Evolutionary conservation across 2,329 filamentous ascomycete species (phyloP), one percentile per base, ranked within the genome.

Genomic region (Epichloe sibirici): DNA sequence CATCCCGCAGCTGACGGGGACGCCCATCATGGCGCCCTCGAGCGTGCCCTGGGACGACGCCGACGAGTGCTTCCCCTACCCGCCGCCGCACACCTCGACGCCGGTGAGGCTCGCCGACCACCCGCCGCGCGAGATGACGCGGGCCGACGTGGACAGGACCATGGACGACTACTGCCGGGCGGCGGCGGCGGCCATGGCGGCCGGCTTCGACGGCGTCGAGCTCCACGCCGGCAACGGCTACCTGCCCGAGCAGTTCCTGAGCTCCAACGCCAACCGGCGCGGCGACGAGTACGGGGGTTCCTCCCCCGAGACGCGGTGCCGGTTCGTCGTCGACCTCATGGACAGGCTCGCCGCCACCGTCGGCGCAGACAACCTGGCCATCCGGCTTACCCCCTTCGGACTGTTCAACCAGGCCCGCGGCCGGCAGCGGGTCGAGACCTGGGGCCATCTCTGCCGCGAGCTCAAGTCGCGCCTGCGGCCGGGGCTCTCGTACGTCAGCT

Each of bases 251-350:
- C 68, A 72, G 45, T 72, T 72, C 52, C 59, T 72, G 0, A 63
- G 62, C 12, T 62, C 64, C 8, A 67, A 68, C 28, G 58, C 61
- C 42, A 71, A 71, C 59, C 65, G 59, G 35, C 63, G 69, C 4
- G 66, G 59, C 0, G 69, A 72, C 28, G 53, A 57, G 3, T 71
- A 71, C 42, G 69, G 69, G 3, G 65, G 65, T 3, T 57, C 59
- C 0, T 21, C 17, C 56, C 56, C 57, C 0, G 62, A 67, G 46
- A 64, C 63, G 52, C 61, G 67, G 8, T 70, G 72, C 55, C 71
- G 69, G 4, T 83, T 85, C 57, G 72, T 71, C 1, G 61, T 82
- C 2, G 77, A 81, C 57, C 66, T 82, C n/a, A 75, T 76, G 60
- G 65, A 69, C 60, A 68, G 51, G 5, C 52, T 78, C 15, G 68